Conservation (phyloP, 192 early-diverging fungal species). For the Coemansia sp. region DNA sequence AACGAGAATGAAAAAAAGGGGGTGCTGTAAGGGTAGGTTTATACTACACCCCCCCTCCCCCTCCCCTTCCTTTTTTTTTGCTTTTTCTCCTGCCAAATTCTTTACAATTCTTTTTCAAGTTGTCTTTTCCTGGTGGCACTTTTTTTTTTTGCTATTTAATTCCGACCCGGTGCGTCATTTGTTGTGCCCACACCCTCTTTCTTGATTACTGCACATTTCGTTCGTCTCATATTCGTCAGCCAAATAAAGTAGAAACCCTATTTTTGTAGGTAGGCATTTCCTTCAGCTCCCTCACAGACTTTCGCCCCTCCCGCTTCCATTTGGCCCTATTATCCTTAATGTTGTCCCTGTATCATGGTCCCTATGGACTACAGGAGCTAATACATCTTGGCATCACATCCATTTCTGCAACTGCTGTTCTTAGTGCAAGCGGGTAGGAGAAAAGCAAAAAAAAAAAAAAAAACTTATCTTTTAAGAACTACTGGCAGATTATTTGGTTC, state of each 20-base stretch:
- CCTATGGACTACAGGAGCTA: neutral
- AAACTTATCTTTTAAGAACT: neutral
- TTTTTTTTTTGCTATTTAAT: conserved; percentile 6
- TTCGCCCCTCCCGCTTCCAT: neutral
- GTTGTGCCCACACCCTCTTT: conserved; percentile 4
- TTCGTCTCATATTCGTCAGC: conserved; percentile 1
- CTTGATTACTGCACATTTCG: neutral
- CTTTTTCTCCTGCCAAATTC: conserved; percentile 1
- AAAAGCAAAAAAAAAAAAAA: neutral
- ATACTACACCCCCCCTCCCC: neutral
- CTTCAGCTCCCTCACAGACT: neutral
- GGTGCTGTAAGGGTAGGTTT: neutral
- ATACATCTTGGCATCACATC: neutral
- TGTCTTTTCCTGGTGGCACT: conserved; percentile 6
- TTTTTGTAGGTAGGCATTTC: neutral
- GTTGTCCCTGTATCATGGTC: neutral
- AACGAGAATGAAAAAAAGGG: neutral
- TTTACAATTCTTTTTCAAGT: neutral
- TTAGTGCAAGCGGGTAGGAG: neutral
- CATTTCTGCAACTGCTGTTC: neutral
- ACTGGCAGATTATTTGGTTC: neutral
- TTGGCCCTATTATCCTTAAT: neutral
- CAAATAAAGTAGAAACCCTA: neutral
- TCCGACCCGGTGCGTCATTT: neutral
- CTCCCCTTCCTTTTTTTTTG: no score